Conservation (phyloP, 2,329 filamentous ascomycete species). For the Pestalotiopsis sp. region DNA sequence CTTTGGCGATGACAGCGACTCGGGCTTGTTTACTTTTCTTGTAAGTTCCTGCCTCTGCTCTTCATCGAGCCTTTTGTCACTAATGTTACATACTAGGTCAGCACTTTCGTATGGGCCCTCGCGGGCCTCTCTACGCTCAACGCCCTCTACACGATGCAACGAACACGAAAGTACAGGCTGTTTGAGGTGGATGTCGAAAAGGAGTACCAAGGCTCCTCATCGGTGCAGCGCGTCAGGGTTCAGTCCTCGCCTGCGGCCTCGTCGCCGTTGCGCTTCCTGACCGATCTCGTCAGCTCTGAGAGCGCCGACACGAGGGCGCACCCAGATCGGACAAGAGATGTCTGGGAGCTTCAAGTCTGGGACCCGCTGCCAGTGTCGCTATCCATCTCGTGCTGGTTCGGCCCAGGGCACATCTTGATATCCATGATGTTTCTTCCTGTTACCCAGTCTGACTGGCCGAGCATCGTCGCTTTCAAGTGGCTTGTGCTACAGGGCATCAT, state of each 20-base stretch:
- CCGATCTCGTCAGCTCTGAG: constrained; percentile 65
- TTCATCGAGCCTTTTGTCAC: constrained; percentile 16
- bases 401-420: constrained; percentile 87
- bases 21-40: constrained; percentile 63
- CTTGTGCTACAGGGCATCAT: constrained; percentile 75
- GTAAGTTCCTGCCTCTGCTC: constrained; percentile 41
- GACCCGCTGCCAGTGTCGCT: constrained; percentile 85
- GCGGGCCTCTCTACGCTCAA: constrained; percentile 71
- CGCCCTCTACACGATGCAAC: constrained; percentile 77
- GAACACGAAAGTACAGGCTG: constrained; percentile 84
- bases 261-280: constrained; percentile 77
- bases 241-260: constrained; percentile 78
- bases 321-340: constrained; percentile 79
- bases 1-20: constrained; percentile 71
- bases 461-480: constrained; percentile 81
- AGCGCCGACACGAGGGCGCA: constrained; percentile 83
- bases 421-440: constrained; percentile 89
- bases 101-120: constrained; percentile 71
- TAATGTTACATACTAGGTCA: constrained; percentile 49
- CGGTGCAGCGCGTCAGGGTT: constrained; percentile 84
- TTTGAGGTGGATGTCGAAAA: constrained; percentile 86
- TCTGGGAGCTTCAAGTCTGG: constrained; percentile 95
- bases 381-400: constrained; percentile 86
- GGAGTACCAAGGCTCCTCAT: constrained; percentile 72
- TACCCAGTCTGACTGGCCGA: constrained; percentile 75